Evolutionary conservation across 2,329 filamentous ascomycete species (phyloP), one percentile per base, ranked within the genome.

Genomic region (Aspergillus jensenii): DNA sequence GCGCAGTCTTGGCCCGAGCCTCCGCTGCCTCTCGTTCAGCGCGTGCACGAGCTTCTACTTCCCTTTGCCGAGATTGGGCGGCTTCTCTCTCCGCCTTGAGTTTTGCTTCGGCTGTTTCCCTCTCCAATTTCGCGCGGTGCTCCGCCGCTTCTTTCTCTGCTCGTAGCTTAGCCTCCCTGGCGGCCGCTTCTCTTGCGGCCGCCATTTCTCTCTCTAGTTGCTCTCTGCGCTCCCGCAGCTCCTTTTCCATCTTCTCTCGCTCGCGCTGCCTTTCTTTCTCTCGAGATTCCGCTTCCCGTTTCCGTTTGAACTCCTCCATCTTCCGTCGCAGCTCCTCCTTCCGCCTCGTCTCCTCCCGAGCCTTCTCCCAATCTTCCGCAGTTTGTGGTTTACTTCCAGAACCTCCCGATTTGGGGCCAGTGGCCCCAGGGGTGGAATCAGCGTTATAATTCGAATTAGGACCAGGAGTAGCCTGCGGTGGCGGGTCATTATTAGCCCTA

Each of bases 181-280:
- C 63, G 9, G 66, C 65, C 17, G 60, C 61, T 33, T 65, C 64
- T 43, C 62, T 67, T 19, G 70, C 71, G 17, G 67, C 69, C n/a
- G 71, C 70, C 64, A 73, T 71, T 51, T 74, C 71, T 25, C 61
- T 68, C 61, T 76, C 75, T 17, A 76, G 66, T 55, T 76, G 74
- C 60, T 76, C 74, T 43, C 72, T 72, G 33, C 73, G 73, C 60
- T 76, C 72, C 41, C 69, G 69, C 33, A 75, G 62, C 54, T 76
- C 73, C 40, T 69, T 69, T 59, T 78, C 75, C 66, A 76, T 75
- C 9, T 69, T 71, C 55, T 78, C 75, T 23, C 72, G 71, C 55
- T 78, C 75, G 1, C 71, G 69, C 54, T 76, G 67, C 43, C 68
- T 67, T 52, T 76, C 68, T 47, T 74, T 73, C 57, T 77, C 74